A percentile compares a stretch with the other conserved stretches of the same genome.
These are phyloP conservation scores for Escallonia rubra DNA, from an alignment of 129 eudicot species.

Conservation along the genomic window DNA sequence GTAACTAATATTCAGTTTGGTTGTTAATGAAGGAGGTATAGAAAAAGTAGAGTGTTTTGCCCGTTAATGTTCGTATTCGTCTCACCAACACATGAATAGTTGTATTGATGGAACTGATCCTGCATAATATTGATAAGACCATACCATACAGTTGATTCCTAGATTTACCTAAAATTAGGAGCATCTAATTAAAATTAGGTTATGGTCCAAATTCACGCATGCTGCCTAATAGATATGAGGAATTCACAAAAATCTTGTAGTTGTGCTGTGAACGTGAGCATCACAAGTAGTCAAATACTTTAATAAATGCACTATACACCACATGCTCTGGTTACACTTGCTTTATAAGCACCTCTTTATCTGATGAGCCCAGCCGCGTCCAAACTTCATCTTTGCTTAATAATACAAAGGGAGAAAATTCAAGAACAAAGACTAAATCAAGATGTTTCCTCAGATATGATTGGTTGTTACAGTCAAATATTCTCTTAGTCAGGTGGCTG, in stretches of 20 bases:
- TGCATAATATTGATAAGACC: not conserved
- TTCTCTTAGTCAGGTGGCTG: not conserved
- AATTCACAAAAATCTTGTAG: not conserved
- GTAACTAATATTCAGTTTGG: not conserved
- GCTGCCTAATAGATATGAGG: not conserved
- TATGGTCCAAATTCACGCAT: not conserved
- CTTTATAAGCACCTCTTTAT: not conserved
- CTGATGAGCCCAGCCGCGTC: not conserved
- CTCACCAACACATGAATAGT: too few relatives aligned
- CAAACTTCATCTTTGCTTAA: not conserved
- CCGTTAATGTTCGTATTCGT: too few relatives aligned
- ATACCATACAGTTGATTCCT: not conserved
- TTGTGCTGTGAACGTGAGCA: not conserved
- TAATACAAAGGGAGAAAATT: not conserved
- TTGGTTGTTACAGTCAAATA: slow-evolving; percentile 2
- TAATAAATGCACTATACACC: too few relatives aligned
- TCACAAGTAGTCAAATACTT: too few relatives aligned
- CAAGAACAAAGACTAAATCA: not conserved
- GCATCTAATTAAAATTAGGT: not conserved
- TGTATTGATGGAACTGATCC: too few relatives aligned
- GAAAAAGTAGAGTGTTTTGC: too few relatives aligned
- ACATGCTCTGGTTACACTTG: not conserved
- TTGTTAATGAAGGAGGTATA: too few relatives aligned
- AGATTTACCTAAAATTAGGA: not conserved
- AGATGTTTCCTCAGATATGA: slow-evolving; percentile 7